phyloP scores from a whole-genome alignment of 768 basidiomycete species.

The Tephrocybe sp. region DNA sequence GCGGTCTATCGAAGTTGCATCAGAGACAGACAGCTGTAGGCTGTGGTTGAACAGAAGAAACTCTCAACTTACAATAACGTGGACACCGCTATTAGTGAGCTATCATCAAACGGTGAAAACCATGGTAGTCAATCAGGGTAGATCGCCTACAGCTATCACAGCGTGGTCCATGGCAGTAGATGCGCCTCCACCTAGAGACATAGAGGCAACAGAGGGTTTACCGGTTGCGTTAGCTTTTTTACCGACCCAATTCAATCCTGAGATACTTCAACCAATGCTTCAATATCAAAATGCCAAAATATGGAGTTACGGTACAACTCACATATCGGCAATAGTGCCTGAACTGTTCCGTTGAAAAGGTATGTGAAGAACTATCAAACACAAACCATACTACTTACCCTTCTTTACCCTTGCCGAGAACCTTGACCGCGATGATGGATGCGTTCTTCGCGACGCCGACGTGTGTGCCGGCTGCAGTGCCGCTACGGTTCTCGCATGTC shows the following conservation, averaged over 20 bases:
- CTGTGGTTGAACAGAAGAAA: conserved; percentile 20
- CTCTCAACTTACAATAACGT: conserved; percentile 17
- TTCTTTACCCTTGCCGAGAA: background rate
- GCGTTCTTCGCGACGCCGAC: conserved; percentile 33
- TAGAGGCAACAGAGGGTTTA: conserved; percentile 4
- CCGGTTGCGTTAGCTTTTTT: background rate
- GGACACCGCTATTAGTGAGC: conserved; percentile 19
- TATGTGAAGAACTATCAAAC: background rate
- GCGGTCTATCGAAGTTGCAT: too few species aligned
- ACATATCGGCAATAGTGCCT: conserved; percentile 4
- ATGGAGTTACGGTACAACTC: background rate
- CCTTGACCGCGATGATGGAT: conserved; percentile 11
- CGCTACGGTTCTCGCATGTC: conserved; percentile 17
- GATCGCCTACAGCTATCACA: too few species aligned
- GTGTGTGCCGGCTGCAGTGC: conserved; percentile 30
- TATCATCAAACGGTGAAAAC: background rate
- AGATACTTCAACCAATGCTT: conserved; percentile 3
- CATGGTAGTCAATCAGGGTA: too few species aligned
- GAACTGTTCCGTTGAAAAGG: background rate
- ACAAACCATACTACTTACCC: background rate
- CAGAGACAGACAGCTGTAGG: too few species aligned
- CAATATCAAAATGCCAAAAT: too few species aligned
- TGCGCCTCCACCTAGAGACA: background rate
- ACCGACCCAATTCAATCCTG: conserved; percentile 4
- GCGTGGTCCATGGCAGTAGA: background rate